These are phyloP conservation scores for Odontarrhena argentea DNA, from an alignment of 345 rosid genomes.

Conservation along the genomic window DNA sequence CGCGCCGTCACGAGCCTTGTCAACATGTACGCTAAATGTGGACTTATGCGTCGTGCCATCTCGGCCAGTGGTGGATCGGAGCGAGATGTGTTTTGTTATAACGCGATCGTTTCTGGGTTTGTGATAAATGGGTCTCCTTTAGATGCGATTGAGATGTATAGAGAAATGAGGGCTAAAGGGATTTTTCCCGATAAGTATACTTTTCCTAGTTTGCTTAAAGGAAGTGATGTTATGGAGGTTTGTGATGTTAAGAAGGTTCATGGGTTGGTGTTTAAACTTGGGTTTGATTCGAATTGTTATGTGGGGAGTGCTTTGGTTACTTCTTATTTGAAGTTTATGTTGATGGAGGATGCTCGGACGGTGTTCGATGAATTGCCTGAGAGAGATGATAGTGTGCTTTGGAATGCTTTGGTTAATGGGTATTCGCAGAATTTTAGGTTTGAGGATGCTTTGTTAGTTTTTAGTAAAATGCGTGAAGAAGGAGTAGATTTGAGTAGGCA, in stretches of 20 bases:
- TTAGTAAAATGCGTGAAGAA: conserved; percentile 46
- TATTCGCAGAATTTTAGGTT: conserved; percentile 53
- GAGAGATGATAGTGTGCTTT: conserved; percentile 56
- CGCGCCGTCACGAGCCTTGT: conserved; percentile 59
- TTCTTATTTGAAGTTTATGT: conserved; percentile 46
- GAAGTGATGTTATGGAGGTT: conserved; percentile 50
- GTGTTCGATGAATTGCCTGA: conserved; percentile 61
- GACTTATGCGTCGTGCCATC: conserved; percentile 42
- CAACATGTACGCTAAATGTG: conserved; percentile 67
- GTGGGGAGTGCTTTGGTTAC: conserved; percentile 57
- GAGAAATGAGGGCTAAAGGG: conserved; percentile 49
- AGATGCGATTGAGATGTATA: conserved; percentile 48
- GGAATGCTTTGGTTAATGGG: conserved; percentile 71
- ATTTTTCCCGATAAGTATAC: conserved; percentile 61
- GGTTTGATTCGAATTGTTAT: conserved; percentile 53
- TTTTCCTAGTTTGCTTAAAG: conserved; percentile 63
- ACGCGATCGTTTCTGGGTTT: conserved; percentile 61
- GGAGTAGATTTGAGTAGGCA: conserved; percentile 46
- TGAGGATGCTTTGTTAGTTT: conserved; percentile 50
- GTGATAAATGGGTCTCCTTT: conserved; percentile 45
- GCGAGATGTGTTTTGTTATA: conserved; percentile 53
- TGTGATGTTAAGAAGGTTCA: conserved; percentile 55
- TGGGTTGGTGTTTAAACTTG: conserved; percentile 55
- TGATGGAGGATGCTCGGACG: conserved; percentile 48
- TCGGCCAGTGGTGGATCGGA: conserved; percentile 34